phyloP scores from a whole-genome alignment of 2,329 filamentous ascomycete genomes.

The Calcarisporium arbuscula region DNA sequence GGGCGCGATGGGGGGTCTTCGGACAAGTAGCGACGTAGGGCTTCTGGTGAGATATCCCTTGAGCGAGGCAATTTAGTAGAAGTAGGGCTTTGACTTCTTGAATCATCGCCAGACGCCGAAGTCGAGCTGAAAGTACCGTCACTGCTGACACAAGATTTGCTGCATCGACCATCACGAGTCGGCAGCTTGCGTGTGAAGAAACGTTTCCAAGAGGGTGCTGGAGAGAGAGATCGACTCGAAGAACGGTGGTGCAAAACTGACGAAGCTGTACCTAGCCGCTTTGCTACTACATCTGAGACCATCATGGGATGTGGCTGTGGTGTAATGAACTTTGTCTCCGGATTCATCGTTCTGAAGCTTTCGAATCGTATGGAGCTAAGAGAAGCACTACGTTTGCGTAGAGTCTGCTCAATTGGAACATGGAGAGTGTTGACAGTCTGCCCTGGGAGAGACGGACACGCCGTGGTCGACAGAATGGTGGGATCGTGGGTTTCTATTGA shows the following conservation, averaged over 20 bases:
- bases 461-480: constrained; percentile 64
- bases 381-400: constrained; percentile 58
- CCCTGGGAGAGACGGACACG: constrained; percentile 81
- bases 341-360: constrained; percentile 69
- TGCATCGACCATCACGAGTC: constrained; percentile 19
- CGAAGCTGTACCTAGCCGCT: constrained; percentile 25
- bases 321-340: constrained; percentile 66
- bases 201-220: constrained; percentile 44
- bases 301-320: constrained; percentile 51
- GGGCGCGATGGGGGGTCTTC: constrained; percentile 33
- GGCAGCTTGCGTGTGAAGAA: constrained; percentile 40
- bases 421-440: constrained; percentile 81
- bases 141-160: constrained; percentile 23
- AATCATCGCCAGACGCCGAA: no score
- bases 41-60: constrained; percentile 51
- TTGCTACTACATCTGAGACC: constrained; percentile 12
- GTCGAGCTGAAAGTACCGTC: no score
- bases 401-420: constrained; percentile 64
- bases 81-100: no score
- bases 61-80: no score
- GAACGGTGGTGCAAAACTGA: constrained; percentile 24
- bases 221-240: constrained; percentile 43
- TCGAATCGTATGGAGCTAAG: constrained; percentile 51
- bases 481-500: constrained; percentile 71
- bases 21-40: constrained; percentile 43